These are phyloP conservation scores for Trifolium fragiferum DNA, from an alignment of 306 rosid genomes.

Conservation along the genomic window DNA sequence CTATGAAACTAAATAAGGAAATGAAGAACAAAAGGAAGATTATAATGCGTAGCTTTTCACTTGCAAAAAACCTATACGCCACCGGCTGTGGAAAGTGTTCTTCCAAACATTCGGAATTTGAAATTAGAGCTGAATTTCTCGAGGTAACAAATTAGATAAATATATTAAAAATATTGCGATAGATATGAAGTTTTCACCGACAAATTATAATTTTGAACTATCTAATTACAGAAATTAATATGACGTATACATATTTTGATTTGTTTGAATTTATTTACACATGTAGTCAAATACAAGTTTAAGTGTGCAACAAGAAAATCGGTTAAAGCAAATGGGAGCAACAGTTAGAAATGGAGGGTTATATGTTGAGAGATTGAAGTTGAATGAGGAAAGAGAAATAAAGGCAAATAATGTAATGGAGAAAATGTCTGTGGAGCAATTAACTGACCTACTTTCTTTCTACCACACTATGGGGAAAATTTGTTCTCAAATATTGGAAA, in stretches of 20 bases:
- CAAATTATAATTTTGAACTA: neutral
- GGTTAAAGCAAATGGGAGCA: constrained; percentile 93
- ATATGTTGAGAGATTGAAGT: constrained; percentile 61
- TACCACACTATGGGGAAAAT: constrained; percentile 78
- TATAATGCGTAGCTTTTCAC: constrained; percentile 68
- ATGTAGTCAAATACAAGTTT: constrained; percentile 68
- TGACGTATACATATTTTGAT: neutral
- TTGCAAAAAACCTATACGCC: constrained; percentile 63
- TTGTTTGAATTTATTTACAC: neutral
- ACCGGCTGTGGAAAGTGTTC: constrained; percentile 43
- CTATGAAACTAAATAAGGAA: constrained; percentile 60
- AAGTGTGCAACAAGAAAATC: constrained; percentile 72
- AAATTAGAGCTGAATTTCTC: constrained; percentile 74
- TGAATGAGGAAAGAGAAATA: constrained; percentile 66
- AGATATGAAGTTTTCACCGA: neutral
- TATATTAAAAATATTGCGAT: neutral
- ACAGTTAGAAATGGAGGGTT: constrained; percentile 81
- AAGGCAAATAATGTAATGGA: constrained; percentile 68
- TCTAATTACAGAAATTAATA: neutral
- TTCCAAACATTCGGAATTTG: constrained; percentile 64
- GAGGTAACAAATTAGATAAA: constrained; percentile 51
- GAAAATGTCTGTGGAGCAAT: constrained; percentile 76
- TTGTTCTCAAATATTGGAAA: constrained; percentile 71
- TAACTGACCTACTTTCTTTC: constrained; percentile 81
- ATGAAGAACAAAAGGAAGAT: constrained; percentile 68